Base-by-base conservation (phyloP, 108 stramenopile species). In the Nannochloropsis gaditana region DNA sequence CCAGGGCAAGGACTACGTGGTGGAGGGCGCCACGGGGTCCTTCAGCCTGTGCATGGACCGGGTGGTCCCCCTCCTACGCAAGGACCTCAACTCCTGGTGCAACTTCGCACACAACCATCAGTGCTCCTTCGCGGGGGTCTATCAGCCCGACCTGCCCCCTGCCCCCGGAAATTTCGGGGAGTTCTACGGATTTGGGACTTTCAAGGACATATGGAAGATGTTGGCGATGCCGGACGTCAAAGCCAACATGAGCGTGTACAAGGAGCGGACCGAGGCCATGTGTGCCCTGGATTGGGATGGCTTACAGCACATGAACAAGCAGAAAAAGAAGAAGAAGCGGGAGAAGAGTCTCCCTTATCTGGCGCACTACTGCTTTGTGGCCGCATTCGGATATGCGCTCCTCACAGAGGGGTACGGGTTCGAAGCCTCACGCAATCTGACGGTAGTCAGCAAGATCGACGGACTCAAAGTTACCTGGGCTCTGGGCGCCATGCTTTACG, bases 51-150 rank as follows among this genome's bases (percentile, higher is more conserved):
- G 84, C 45, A 43, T 43, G 81, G n/a, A 42, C 19, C 44, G 80
- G 43, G 41, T 89, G n/a, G 44, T 80, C 5, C 86, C 83, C 9
- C 86, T 90, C 44, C 47, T 87, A 87, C 42, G 89, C 10, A 42
- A 79, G 11, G 85, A 91, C 9, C 47, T 90, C 44, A 94, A 95
- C 89, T 45, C 82, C 9, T 96, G 94, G 92, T 97, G 96, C 85
- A 45, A 96, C 9, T 95, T 93, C 83, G 93, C 94, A 45, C 95
- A 95, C 89, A 85, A 87, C 9, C 93, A 93, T 15, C 94, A 94
- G 45, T 97, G 96, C 87, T 91, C 93, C n/a, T 93, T 95, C 84
- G 93, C 92, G 21, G 96, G 96, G 43, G 93, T 94, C n/a, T 96
- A 96, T 86, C 95, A 96, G 90, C 95, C 95, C 15, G 87, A 91